Base-by-base conservation (phyloP, 2,329 filamentous ascomycete genomes). In the Colletotrichum sp. region DNA sequence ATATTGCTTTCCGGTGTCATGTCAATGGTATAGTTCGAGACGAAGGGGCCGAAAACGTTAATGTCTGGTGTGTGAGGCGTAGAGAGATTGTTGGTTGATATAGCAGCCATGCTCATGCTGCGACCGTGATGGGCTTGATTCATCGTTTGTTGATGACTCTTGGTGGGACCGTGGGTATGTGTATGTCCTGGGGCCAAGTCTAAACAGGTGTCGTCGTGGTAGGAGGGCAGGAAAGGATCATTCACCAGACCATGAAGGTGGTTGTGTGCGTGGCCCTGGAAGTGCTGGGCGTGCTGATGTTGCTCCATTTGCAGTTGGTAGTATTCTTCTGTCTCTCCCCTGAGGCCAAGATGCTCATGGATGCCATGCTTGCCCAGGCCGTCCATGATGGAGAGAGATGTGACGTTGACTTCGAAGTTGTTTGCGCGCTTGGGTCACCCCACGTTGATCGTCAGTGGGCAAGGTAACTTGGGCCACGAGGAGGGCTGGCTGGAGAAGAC, bases 181-280 rank as follows among this genome's bases (percentile, higher is more conserved):
- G 66, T 67, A 72, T 71, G 70, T 61, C 70, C 73, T 52, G 43
- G 43, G 43, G 6, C 10, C 43, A 52, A 70, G 77, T 82, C 82
- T 30, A 84, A 79, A 76, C 83, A 84, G 30, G 81, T 80, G 65
- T 84, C 82, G 43, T 81, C 80, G 66, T 84, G 83, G 62, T 71
- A 32, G 16, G 32, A 21, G 61, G 43, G n/a, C 10, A 52, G 10
- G 43, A 21, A 52, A 52, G 16, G 6, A 48, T 48, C 43, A 48
- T 48, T 21, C 43, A 13, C 43, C 43, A 48, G 12, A 24, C 43
- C 43, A 52, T 52, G 43, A 21, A 12, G 43, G n/a, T 52, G 43
- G 43, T 52, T 52, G 10, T 52, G n/a, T 52, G 70, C 64, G n/a
- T 66, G 64, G 12, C 58, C 13, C 43, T 24, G 43, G n/a, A 52